phyloP scores from a whole-genome alignment of 805 yeast genomes.

The Saccharomycopsis synnaedendra region DNA sequence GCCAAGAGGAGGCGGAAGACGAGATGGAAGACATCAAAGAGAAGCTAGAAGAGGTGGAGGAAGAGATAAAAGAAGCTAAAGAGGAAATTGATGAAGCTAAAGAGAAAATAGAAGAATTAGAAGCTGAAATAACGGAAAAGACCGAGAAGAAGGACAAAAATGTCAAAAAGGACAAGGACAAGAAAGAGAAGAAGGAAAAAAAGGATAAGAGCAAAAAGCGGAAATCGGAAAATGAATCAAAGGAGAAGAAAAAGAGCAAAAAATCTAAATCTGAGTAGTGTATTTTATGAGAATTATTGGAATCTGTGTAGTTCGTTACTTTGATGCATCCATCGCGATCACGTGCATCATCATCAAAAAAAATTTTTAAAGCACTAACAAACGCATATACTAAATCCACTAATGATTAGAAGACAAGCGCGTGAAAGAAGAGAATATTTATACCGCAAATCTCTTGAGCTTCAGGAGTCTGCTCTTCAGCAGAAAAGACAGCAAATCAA shows the following conservation, averaged over 20 bases:
- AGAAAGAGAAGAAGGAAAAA: slow-evolving; percentile 9
- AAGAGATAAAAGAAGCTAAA: slow-evolving; percentile 10
- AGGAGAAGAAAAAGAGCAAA: background rate
- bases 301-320: no score
- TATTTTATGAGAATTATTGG: no score
- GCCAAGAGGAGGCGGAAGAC: slow-evolving; percentile 15
- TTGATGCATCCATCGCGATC: no score
- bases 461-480: slow-evolving; percentile 78
- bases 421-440: slow-evolving; percentile 93
- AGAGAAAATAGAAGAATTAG: slow-evolving; percentile 1
- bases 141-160: slow-evolving; percentile 11
- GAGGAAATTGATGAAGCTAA: background rate
- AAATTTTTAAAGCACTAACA: no score
- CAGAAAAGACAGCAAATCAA: slow-evolving; percentile 81
- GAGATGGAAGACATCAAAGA: slow-evolving; percentile 9
- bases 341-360: no score
- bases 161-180: slow-evolving; percentile 6
- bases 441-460: slow-evolving; percentile 76
- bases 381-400: no score
- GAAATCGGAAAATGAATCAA: background rate
- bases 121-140: slow-evolving; percentile 5
- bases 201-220: background rate
- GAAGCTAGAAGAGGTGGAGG: slow-evolving; percentile 14
- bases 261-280: background rate
- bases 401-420: slow-evolving; percentile 80